Percentiles rank a stretch among this genome's conserved stretches.
Conservation (phyloP, 805 yeast species). For the Saccharomyces jurei region DNA sequence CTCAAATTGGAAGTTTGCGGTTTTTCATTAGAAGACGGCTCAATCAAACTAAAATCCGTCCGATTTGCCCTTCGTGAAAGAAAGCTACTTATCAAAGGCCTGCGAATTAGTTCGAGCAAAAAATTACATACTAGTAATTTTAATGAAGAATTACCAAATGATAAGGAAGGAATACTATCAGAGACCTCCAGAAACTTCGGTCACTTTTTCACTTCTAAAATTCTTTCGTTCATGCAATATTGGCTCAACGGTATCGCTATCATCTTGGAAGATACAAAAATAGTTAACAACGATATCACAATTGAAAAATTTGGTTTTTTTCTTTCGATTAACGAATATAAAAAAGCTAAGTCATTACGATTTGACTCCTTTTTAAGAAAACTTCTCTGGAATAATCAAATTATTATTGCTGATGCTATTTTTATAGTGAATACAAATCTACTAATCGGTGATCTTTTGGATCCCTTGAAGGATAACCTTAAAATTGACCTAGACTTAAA, state of each 20-base stretch:
- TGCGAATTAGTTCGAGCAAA: not conserved
- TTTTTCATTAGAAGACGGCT: not conserved
- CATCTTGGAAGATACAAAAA: not conserved
- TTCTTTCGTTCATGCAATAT: not conserved
- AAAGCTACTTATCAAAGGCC: not conserved
- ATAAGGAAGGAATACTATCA: not conserved
- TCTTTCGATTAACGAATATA: not conserved
- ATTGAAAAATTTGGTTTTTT: not conserved
- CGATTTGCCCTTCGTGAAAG: not conserved
- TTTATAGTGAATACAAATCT: slow-evolving; percentile 3
- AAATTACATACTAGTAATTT: not conserved
- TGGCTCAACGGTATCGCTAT: not conserved
- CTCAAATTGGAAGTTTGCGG: not conserved
- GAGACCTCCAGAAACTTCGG: not conserved
- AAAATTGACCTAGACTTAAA: slow-evolving; percentile 12
- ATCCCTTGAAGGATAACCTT: slow-evolving; percentile 7
- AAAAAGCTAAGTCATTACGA: not conserved
- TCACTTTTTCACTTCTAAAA: not conserved
- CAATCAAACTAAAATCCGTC: not conserved
- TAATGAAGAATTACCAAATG: not conserved
- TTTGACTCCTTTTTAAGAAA: slow-evolving; percentile 5
- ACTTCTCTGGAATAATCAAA: slow-evolving; percentile 5
- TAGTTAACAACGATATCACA: not conserved
- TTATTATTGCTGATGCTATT: slow-evolving; percentile 7
- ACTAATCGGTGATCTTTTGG: not conserved